Evolutionary conservation across 371 early-diverging fungal species (phyloP), one percentile per base, ranked within the genome.

Genomic region (Batkoa obscura): DNA sequence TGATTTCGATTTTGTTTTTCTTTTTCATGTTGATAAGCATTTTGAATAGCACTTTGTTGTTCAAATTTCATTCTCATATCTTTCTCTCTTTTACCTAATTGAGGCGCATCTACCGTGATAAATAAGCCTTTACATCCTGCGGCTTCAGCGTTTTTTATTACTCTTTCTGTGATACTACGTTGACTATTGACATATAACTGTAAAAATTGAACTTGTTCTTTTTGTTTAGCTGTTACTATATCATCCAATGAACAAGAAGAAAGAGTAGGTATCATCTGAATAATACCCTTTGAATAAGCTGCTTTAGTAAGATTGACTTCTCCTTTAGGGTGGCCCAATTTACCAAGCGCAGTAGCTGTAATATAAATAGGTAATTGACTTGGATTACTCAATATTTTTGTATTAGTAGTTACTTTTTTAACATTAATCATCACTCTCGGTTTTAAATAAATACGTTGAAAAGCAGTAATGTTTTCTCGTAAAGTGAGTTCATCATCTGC

Each of bases 31-130:
- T 61, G 41, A 0, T 59, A 49, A n/a, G 65, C 61, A 15, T 53
- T 62, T 35, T 68, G 61, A 2, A 56, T 13, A 35, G 58, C 59
- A 1, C 65, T 45, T 2, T 55, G 33, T 3, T n/a, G 48, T 3
- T 57, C 61, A 51, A 71, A 59, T 43, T 42, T 81, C 60, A 80
- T 76, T 35, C 97, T 78, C 76, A 89, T 89, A 68, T 94, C 93
- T 45, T 86, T 84, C 49, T 90, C 85, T 8, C 94, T 81, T 9
- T 81, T 72, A 36, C 92, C 95, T 46, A 94, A 70, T 59, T 80
- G 75, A 2, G 95, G 94, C 0, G 93, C 85, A 69, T 94, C 97
- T 3, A 86, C 94, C 0, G 94, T 96, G 36, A 94, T 78, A 59
- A 91, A 85, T 5, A 96, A 64, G 0, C 78, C 88, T 61, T 84